Evolutionary conservation across 805 yeast genomes (phyloP).

Genomic region (Pichia membranifaciens): DNA sequence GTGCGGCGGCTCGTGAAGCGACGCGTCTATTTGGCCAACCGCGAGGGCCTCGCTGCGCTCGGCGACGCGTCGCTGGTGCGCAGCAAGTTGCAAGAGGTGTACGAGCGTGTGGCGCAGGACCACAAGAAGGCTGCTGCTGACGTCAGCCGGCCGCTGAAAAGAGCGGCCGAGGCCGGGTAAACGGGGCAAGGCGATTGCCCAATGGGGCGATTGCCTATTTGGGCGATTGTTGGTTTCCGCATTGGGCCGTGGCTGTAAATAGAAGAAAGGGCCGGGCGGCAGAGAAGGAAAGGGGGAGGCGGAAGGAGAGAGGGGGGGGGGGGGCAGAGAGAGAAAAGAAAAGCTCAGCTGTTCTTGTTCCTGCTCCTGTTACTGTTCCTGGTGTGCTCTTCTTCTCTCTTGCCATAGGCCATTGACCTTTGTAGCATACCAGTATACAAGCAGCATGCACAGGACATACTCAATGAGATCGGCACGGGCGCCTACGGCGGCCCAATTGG

Average conservation of each 20-base stretch:
- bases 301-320: not conserved
- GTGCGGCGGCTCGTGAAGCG: constrained; percentile 62
- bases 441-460: constrained; percentile 91
- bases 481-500: constrained; percentile 95
- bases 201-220: not conserved
- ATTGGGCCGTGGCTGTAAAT: not conserved
- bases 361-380: not conserved
- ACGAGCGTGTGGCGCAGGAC: not conserved
- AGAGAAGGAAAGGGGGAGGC: constrained; percentile 1
- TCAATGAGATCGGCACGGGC: constrained; percentile 93
- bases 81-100: constrained; percentile 54
- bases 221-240: not conserved
- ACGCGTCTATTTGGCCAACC: constrained; percentile 72
- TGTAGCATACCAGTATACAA: constrained; percentile 7
- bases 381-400: no score
- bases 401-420: no score
- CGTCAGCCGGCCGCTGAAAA: not conserved
- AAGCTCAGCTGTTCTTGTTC: not conserved
- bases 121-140: not conserved
- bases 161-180: not conserved
- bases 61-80: constrained; percentile 51
- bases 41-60: constrained; percentile 65
- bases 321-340: not conserved
- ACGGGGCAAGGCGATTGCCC: not conserved
- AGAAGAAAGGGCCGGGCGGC: not conserved